These are phyloP conservation scores for Ramaria sp. DNA, from an alignment of 768 basidiomycete genomes.

Conservation along the genomic window DNA sequence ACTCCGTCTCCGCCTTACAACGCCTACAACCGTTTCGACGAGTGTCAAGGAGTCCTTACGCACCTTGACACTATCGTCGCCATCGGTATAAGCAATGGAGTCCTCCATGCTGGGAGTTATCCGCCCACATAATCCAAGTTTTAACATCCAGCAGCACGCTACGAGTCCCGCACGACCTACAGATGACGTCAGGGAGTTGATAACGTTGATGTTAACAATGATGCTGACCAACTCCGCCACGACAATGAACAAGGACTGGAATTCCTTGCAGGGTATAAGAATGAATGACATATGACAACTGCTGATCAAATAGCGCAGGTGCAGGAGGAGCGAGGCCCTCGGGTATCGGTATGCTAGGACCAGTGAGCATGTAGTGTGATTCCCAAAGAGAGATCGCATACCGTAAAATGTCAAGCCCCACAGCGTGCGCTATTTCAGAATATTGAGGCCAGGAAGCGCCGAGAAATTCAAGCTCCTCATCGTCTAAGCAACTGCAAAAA, in stretches of 20 bases:
- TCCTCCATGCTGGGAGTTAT: slow-evolving; percentile 19
- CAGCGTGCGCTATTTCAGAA: slow-evolving; percentile 39
- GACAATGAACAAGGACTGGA: slow-evolving; percentile 76
- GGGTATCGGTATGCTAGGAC: slow-evolving; percentile 67
- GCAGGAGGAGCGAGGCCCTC: slow-evolving; percentile 77
- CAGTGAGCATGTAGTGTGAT: background rate
- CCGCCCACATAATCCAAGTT: slow-evolving; percentile 83
- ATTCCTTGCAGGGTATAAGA: slow-evolving; percentile 64
- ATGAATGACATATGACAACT: slow-evolving; percentile 54
- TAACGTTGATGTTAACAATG: background rate
- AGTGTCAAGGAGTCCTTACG: slow-evolving; percentile 45
- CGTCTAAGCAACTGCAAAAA: slow-evolving; percentile 62
- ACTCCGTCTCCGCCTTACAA: slow-evolving; percentile 68
- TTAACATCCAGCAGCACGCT: slow-evolving; percentile 87
- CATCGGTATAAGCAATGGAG: background rate
- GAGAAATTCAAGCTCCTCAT: slow-evolving; percentile 71
- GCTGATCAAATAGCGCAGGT: slow-evolving; percentile 46
- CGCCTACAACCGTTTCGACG: slow-evolving; percentile 60
- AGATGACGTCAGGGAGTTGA: background rate
- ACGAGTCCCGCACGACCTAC: slow-evolving; percentile 70
- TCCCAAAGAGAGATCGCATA: slow-evolving; percentile 17
- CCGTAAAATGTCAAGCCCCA: slow-evolving; percentile 77
- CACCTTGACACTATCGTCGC: slow-evolving; percentile 13
- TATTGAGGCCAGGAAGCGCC: slow-evolving; percentile 86
- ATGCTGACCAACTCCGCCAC: slow-evolving; percentile 71